Percentiles rank a stretch among this genome's conserved stretches.
Evolutionary conservation across 2,329 filamentous ascomycete species (phyloP).

Genomic region (Phaeosphaeriaceae sp.): DNA sequence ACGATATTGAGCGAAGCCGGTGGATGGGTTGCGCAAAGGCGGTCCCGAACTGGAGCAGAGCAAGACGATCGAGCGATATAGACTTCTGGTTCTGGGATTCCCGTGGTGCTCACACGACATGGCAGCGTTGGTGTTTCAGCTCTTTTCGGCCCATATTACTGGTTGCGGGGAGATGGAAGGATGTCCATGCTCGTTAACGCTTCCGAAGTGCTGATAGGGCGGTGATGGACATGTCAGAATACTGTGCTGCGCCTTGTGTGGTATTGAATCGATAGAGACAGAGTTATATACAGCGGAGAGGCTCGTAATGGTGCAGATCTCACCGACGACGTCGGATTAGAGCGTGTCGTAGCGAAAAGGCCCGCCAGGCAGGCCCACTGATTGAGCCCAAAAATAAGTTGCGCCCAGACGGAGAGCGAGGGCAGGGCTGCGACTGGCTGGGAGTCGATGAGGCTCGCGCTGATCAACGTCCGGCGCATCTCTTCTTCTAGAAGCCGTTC

Average conservation of each 20-base stretch:
- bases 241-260: constrained; percentile 6
- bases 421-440: constrained; percentile 11
- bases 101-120: neutral
- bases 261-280: constrained; percentile 11
- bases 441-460: constrained; percentile 5
- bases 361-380: neutral
- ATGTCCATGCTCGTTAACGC: constrained; percentile 5
- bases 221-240: neutral
- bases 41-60: neutral
- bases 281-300: neutral
- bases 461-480: constrained; percentile 6
- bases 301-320: neutral
- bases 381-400: neutral
- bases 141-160: constrained; percentile 2
- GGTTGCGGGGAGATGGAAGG: constrained; percentile 1
- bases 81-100: neutral
- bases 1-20: constrained; percentile 7
- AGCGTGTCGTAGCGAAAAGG: constrained; percentile 6
- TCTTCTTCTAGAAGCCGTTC: constrained; percentile 26
- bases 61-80: constrained; percentile 2
- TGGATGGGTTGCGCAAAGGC: constrained; percentile 1
- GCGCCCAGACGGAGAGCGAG: neutral
- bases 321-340: constrained; percentile 24
- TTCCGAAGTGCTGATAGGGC: constrained; percentile 10
- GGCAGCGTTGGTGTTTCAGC: constrained; percentile 3